Evolutionary conservation across 768 basidiomycete genomes (phyloP).

Genomic region (Scleroderma citrinum): DNA sequence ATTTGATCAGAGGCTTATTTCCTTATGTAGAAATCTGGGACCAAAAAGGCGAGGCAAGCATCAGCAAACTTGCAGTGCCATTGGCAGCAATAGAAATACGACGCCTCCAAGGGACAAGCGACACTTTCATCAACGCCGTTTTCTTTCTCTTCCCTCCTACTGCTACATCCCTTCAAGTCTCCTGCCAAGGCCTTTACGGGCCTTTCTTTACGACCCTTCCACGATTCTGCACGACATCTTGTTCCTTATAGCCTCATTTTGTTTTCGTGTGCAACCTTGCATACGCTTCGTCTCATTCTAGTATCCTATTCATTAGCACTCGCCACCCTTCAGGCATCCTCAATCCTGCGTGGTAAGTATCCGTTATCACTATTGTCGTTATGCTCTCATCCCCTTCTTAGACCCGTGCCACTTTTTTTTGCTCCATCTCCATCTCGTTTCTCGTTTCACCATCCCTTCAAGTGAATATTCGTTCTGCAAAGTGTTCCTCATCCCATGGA

Average conservation of each 20-base stretch:
- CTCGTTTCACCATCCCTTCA: conserved; percentile 16
- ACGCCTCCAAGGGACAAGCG: conserved; percentile 24
- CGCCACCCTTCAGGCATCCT: conserved; percentile 18
- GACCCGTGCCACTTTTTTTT: conserved; percentile 9
- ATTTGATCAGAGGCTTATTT: conserved; percentile 2
- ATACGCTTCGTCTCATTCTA: conserved; percentile 18
- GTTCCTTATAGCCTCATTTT: conserved; percentile 35
- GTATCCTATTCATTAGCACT: conserved; percentile 29
- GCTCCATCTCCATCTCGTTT: conserved; percentile 16
- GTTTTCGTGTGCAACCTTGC: conserved; percentile 27
- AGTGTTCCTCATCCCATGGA: conserved; percentile 52
- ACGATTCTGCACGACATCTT: conserved; percentile 66
- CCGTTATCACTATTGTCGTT: not conserved
- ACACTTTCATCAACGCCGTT: conserved; percentile 30
- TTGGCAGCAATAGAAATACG: conserved; percentile 29
- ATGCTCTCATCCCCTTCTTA: conserved; percentile 7
- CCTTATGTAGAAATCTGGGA: conserved; percentile 7
- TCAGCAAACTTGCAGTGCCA: conserved; percentile 21
- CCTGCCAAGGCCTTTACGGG: conserved; percentile 18
- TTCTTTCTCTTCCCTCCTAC: conserved; percentile 20
- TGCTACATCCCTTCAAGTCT: conserved; percentile 19
- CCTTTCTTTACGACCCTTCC: conserved; percentile 54
- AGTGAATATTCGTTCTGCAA: conserved; percentile 15
- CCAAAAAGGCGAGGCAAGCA: conserved; percentile 17
- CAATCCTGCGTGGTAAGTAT: conserved; percentile 5